Base-by-base conservation (phyloP, 2,329 filamentous ascomycete species). In the Trichoderma sp. region DNA sequence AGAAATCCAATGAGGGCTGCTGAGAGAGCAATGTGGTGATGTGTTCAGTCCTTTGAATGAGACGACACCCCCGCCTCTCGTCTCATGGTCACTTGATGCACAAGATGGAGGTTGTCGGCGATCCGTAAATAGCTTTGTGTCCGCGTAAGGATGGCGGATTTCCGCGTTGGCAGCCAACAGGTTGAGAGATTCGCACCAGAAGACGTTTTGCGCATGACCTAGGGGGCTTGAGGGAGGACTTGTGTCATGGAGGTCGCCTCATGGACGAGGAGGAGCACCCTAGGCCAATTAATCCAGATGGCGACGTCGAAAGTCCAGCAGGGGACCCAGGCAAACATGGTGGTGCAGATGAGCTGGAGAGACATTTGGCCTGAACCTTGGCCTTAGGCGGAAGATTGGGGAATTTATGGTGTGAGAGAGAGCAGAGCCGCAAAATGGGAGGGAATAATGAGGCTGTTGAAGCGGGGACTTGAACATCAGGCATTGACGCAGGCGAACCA, bases 401-500 rank as follows among this genome's bases (percentile, higher is more conserved):
- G 33, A 11, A 35, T 35, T 35, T 35, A 35, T 35, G 3, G 8
- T 35, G 33, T 38, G 35, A 1, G 12, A 14, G 18, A 21, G 35
- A 11, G 59, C 27, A 41, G 60, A 66, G 41, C 14, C 29, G n/a
- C 50, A 56, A 3, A 9, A 8, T n/a, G 45, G 24, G 45, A 53
- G 35, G 60, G 41, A n/a, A 63, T 16, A 53, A 69, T 9, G 27
- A 69, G 64, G 72, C 63, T 62, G 72, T 63, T 29, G 65, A n/a
- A 33, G 45, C 60, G 60, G 50, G 67, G 74, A 62, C 69, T 74
- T 21, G 56, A 60, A 74, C 45, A 45, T 66, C 71, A 66, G 63
- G 71, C 71, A 76, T 68, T 62, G 63, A 68, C 62, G 71, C 50
- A 76, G 50, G 53, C n/a, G 31, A 74, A 74, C 63, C 62, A 71